Conservation (phyloP, 1,139 yeast genomes). For the Eremothecium sinecaudum region DNA sequence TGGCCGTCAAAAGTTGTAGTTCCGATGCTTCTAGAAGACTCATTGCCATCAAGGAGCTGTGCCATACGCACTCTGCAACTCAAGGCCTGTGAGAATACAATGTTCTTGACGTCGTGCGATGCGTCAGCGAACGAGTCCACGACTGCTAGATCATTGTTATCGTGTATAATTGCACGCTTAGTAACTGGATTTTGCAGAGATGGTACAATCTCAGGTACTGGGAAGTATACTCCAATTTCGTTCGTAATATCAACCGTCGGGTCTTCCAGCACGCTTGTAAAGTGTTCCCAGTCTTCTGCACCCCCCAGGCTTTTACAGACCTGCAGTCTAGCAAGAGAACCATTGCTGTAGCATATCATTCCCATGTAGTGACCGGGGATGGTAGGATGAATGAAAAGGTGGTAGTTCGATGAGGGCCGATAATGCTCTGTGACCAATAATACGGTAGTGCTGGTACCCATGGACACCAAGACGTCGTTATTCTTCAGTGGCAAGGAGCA, state of each 20-base stretch:
- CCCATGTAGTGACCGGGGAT: constrained; percentile 76
- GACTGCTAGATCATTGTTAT: constrained; percentile 24
- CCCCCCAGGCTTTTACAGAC: constrained; percentile 51
- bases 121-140: constrained; percentile 30
- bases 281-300: constrained; percentile 48
- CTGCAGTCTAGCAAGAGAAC: constrained; percentile 76
- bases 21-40: constrained; percentile 6
- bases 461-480: constrained; percentile 68
- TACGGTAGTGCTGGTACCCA: constrained; percentile 88
- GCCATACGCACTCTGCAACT: constrained; percentile 74
- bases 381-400: constrained; percentile 79
- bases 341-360: constrained; percentile 90
- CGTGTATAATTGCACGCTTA: constrained; percentile 3
- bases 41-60: constrained; percentile 46
- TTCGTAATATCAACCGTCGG: constrained; percentile 28
- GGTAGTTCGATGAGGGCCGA: constrained; percentile 74
- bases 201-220: constrained; percentile 83
- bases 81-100: constrained; percentile 79
- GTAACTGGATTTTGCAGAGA: constrained; percentile 48
- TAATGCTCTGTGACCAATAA: constrained; percentile 70
- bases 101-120: constrained; percentile 64
- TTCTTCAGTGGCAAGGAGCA: constrained; percentile 68
- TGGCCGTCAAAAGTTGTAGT: constrained; percentile 29
- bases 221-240: constrained; percentile 72
- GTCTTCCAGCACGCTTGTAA: constrained; percentile 43